Evolutionary conservation across 192 early-diverging fungal genomes (phyloP), one percentile per base, ranked within the genome.

Genomic region (Chytriomyces confervae): DNA sequence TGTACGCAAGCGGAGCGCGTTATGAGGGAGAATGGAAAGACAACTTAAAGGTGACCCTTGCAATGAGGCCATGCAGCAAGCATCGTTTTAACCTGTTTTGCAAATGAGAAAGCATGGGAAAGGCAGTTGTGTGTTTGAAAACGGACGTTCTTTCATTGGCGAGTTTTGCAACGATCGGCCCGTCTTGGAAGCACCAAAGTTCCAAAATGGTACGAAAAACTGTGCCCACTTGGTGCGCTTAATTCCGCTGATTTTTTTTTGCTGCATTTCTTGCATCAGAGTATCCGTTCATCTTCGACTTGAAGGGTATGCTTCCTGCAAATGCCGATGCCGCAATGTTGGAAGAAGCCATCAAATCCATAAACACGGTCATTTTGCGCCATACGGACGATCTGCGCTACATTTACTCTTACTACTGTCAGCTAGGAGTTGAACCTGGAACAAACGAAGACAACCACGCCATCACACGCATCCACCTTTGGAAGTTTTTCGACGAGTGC

Each of bases 1-100:
- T 81, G 48, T 89, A 89, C 64, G 85, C 88, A 6, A 85, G 74
- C 62, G 88, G 88, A 10, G 85, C 85, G 7, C 6, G 44, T 11
- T 89, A 87, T 66, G 77, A 81, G 50, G 88, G 88, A 10, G 78
- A 89, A n/a, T 89, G 86, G 86, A 81, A 77, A 61, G 80, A 85
- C 18, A 85, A 88, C 76, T 68, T 77, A 50, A 89, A 89, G 80
- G 85, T 86, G 69, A 46, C 6, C 60, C 18, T 36, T 36, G 36
- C 36, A 36, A 36, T 36, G 36, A 36, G 36, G 36, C 36, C 36
- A 4, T 36, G 36, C 36, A 36, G 4, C 36, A 36, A 36, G 36
- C 36, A 36, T 36, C 36, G 36, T 36, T 36, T 36, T 36, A 36
- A 36, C 36, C 36, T 36, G 2, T 36, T 36, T 36, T 36, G 1